Base-by-base conservation (phyloP, 2,329 filamentous ascomycete species). In the Ambrosiella cleistominuta region DNA sequence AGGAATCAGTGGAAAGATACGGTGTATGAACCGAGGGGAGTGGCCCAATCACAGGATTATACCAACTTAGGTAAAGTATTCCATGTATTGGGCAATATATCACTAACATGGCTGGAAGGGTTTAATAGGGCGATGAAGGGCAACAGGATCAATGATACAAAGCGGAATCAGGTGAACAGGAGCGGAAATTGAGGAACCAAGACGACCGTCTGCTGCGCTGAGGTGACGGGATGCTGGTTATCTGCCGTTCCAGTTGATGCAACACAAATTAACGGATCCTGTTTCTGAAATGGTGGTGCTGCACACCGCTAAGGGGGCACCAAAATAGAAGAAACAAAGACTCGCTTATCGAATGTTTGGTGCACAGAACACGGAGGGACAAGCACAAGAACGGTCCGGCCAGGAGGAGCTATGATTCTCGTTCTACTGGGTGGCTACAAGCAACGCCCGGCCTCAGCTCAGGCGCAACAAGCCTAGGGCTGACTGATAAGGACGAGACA, bases 401-500 rank as follows among this genome's bases (percentile, higher is more conserved):
- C 3, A 27, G 27, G 2, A 27, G 27, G 27, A 27, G 27, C 27
- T 27, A 27, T 27, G 27, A 27, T 27, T 27, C 27, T 27, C 4
- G 27, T 47, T 47, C 8, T 17, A 15, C 44, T n/a, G 15, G 44
- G 2, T 47, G n/a, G n/a, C 11, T n/a, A n/a, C 4, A 13, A n/a
- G 7, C n/a, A 47, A 47, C 44, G 44, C 44, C 44, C 44, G n/a
- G 6, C n/a, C 44, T 47, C 44, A 47, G 44, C 44, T 47, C n/a
- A 47, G 44, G 44, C n/a, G 19, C 44, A 17, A 8, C 11, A 17
- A 47, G 44, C 44, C 9, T 11, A 47, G 44, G 44, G 44, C 44
- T 47, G 44, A 57, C 44, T 57, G 54, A 57, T 57, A 57, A 57
- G 54, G 35, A 57, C 42, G n/a, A 57, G 42, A 57, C 54, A 49